phyloP scores from a whole-genome alignment of 164 flowering plant species.

The Sextonia rubra region DNA sequence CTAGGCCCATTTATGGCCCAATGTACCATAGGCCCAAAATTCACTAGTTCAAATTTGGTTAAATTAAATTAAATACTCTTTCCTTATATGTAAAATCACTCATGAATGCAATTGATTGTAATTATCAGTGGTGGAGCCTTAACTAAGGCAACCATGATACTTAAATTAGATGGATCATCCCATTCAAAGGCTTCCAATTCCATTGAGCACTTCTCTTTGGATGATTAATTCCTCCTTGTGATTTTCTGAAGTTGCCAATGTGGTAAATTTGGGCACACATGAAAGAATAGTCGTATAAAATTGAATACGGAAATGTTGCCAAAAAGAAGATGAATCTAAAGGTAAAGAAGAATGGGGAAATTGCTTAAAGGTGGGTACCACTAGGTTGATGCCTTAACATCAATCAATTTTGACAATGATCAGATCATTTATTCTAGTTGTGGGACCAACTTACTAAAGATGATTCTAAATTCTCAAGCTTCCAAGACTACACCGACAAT shows the following conservation, averaged over 20 bases:
- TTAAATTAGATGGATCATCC: too few relatives aligned
- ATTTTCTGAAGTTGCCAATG: background rate
- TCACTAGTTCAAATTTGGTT: too few relatives aligned
- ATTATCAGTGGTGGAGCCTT: too few relatives aligned
- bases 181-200: too few relatives aligned
- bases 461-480: constrained; percentile 1
- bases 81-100: too few relatives aligned
- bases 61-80: too few relatives aligned
- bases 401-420: background rate
- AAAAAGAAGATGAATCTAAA: background rate
- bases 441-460: background rate
- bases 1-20: too few relatives aligned
- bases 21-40: too few relatives aligned
- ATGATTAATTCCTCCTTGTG: too few relatives aligned
- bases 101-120: too few relatives aligned
- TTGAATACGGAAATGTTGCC: background rate
- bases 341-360: background rate
- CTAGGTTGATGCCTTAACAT: background rate
- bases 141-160: too few relatives aligned
- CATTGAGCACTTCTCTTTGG: too few relatives aligned
- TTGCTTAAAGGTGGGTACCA: background rate
- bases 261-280: constrained; percentile 1
- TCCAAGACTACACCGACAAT: background rate
- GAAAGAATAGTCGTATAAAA: background rate
- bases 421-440: background rate